Evolutionary conservation across 305 asterid genomes (phyloP).

Genomic region (Solanum hybrid): DNA sequence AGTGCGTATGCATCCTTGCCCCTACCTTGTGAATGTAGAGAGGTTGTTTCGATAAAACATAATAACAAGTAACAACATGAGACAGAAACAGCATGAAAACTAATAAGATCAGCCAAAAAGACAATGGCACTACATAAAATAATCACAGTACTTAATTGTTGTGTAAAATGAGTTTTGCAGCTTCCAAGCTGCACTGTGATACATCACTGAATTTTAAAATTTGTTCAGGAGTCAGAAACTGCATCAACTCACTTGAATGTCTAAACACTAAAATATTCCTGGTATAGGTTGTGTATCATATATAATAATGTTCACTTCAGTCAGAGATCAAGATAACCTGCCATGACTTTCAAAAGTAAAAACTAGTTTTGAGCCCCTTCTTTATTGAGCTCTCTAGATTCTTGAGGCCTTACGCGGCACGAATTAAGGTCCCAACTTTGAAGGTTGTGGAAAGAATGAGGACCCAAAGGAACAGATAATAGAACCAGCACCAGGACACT

Average conservation of each 20-base stretch:
- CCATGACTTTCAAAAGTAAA: neutral
- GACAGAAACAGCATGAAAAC: neutral
- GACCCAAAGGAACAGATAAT: slow-evolving; percentile 46
- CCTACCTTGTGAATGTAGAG: neutral
- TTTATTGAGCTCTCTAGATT: neutral
- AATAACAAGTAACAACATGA: neutral
- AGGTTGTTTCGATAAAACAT: neutral
- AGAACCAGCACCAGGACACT: slow-evolving; percentile 41
- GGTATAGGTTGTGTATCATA: neutral
- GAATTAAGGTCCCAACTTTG: slow-evolving; percentile 48
- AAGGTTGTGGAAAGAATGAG: slow-evolving; percentile 45
- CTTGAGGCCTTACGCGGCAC: slow-evolving; percentile 26
- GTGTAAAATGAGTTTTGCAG: neutral
- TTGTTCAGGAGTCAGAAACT: neutral
- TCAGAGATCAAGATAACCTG: neutral
- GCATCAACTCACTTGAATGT: neutral
- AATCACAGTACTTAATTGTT: neutral
- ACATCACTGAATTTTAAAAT: neutral
- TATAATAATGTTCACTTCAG: neutral
- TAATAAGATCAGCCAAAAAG: neutral
- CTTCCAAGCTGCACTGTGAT: neutral
- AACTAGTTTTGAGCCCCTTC: neutral
- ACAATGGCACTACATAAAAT: neutral
- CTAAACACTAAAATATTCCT: neutral
- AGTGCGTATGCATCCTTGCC: neutral